A percentile compares a stretch with the other conserved stretches of the same genome.
Evolutionary conservation across 78 protist species (phyloP).

Genomic region (Dictyostelium discoideum): DNA sequence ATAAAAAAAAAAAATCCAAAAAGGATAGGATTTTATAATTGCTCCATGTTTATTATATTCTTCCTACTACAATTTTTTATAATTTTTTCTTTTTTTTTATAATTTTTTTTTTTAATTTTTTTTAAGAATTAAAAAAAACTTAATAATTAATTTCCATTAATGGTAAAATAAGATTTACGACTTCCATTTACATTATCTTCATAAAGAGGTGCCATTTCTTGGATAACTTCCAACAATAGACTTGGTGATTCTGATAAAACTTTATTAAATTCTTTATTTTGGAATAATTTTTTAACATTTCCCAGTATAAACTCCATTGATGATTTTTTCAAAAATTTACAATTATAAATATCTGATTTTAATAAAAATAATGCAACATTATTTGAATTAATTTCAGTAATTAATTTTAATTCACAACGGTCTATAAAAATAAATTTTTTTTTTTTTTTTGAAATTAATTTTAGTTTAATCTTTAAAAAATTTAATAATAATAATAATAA

Average conservation of each 20-base stretch:
- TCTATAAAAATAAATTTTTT: background rate
- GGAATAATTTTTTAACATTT: slow-evolving; percentile 23
- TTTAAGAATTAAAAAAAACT: too few species aligned
- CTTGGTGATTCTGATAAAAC: background rate
- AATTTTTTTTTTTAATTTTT: too few species aligned
- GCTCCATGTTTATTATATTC: too few species aligned
- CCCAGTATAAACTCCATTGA: slow-evolving; percentile 8
- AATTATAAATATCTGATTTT: slow-evolving; percentile 55
- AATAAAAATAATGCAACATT: slow-evolving; percentile 40
- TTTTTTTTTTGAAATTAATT: too few species aligned
- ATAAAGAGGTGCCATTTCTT: slow-evolving; percentile 65
- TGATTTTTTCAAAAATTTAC: slow-evolving; percentile 29
- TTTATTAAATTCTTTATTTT: slow-evolving; percentile 29
- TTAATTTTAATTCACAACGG: slow-evolving; percentile 30
- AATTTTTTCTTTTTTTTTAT: too few species aligned
- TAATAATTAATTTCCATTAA: background rate
- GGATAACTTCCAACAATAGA: slow-evolving; percentile 31
- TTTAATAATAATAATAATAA: too few species aligned
- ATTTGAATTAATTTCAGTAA: slow-evolving; percentile 20
- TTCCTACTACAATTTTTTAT: too few species aligned
- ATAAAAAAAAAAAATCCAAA: background rate
- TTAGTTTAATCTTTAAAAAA: too few species aligned
- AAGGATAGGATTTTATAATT: too few species aligned
- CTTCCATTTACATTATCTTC: background rate
- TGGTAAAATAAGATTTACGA: background rate